These are phyloP conservation scores for Lentinula raphanica DNA, from an alignment of 768 basidiomycete genomes.

Conservation along the genomic window DNA sequence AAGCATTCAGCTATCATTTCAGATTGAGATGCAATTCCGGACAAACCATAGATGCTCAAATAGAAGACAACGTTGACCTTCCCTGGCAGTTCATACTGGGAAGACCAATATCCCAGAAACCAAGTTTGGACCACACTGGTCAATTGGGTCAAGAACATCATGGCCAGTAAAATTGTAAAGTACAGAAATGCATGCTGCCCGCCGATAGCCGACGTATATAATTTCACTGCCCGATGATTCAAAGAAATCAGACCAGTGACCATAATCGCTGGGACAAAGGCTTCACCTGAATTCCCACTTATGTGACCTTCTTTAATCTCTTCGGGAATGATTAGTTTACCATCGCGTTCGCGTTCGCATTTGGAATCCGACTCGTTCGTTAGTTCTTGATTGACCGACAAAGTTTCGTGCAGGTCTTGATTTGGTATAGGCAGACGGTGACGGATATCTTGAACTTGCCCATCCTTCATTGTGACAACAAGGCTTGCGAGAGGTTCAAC, in stretches of 20 bases:
- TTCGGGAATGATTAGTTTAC: conserved; percentile 42
- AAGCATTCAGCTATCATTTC: too few species aligned
- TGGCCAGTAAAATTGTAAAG: conserved; percentile 12
- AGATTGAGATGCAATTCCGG: conserved; percentile 9
- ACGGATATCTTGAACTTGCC: conserved; percentile 27
- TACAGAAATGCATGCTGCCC: conserved; percentile 12
- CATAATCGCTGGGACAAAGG: background rate
- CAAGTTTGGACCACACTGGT: conserved; percentile 14
- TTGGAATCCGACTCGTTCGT: background rate
- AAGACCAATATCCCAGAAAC: conserved; percentile 15
- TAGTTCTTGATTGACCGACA: background rate
- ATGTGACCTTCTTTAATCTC: conserved; percentile 42
- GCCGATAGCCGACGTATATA: conserved; percentile 13
- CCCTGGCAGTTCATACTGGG: conserved; percentile 15
- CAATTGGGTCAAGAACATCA: conserved; percentile 15
- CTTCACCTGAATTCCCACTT: conserved; percentile 29
- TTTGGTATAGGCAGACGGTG: background rate
- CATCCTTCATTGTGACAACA: conserved; percentile 37
- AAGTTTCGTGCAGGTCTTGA: conserved; percentile 9
- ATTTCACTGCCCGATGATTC: conserved; percentile 10
- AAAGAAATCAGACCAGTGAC: background rate
- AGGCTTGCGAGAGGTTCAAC: conserved; percentile 18
- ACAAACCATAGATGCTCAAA: conserved; percentile 9
- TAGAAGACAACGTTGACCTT: conserved; percentile 14
- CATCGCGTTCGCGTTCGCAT: conserved; percentile 19